Base-by-base conservation (phyloP, 257 asterid species). In the Solanum habrochaites region DNA sequence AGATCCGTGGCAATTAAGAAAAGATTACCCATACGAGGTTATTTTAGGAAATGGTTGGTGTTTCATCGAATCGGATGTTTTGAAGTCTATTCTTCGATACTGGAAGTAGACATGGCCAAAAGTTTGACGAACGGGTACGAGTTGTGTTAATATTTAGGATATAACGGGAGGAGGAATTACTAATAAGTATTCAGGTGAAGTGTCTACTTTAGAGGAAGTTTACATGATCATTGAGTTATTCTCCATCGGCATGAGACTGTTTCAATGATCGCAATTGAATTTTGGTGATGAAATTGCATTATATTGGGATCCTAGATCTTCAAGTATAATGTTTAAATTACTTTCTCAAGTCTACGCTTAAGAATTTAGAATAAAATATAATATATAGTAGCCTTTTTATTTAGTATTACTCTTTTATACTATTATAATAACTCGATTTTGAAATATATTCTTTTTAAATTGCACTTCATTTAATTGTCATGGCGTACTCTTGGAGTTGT, bases 1-100 rank as follows among this genome's bases (percentile, higher is more conserved):
- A 8, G n/a, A 91, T 27, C 94, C 95, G 1, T 94, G 97, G 97
- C 83, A 87, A 90, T 94, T 52, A 88, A 85, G 91, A 92, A 92
- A 81, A 23, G 3, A 74, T 74, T 58, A 40, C 12, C 3, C 32
- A 6, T 40, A 9, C 2, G 56, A 42, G n/a, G 14, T 42, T 5
- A 11, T 6, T 42, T 21, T 13, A 13, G 62, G 15, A 42, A n/a
- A 42, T n/a, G n/a, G 3, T 11, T 77, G 14, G 2, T 42, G n/a
- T 40, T 42, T n/a, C 23, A 13, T 13, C 4, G n/a, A 75, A n/a
- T n/a, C n/a, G n/a, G 20, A 85, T 92, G 9, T 92, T 93, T 11
- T n/a, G n/a, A 90, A 92, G 78, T 85, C 90, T 58, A 56, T 94
- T 25, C 77, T 94, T 3, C 87, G 96, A 2, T 87, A 93, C 8